Evolutionary conservation across 768 basidiomycete species (phyloP).

Genomic region (Podaxis sp.): DNA sequence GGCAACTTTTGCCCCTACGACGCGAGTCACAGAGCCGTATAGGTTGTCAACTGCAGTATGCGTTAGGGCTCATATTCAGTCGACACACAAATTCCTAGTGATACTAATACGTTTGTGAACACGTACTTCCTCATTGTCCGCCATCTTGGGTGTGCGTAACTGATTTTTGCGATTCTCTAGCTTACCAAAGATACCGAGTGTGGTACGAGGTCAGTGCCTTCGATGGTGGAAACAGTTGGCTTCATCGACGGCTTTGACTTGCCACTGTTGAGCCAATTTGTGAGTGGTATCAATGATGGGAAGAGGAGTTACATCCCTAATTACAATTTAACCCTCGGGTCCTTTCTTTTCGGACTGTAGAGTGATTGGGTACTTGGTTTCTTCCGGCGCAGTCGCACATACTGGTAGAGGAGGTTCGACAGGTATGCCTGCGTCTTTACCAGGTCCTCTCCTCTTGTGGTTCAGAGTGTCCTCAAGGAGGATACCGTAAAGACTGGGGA

Average conservation of each 20-base stretch:
- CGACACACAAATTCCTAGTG: too few relatives aligned
- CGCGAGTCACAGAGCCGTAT: too few relatives aligned
- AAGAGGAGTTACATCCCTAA: not conserved
- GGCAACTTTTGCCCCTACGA: too few relatives aligned
- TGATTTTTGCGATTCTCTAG: not conserved
- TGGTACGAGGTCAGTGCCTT: not conserved
- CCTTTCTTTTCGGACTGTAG: not conserved
- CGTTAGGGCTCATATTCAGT: too few relatives aligned
- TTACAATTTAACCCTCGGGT: not conserved
- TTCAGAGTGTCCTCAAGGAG: not conserved
- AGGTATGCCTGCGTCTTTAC: not conserved
- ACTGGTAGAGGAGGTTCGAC: not conserved
- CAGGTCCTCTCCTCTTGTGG: not conserved
- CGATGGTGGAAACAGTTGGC: not conserved
- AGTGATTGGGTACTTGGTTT: not conserved
- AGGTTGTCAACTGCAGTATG: too few relatives aligned
- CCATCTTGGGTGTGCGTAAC: not conserved
- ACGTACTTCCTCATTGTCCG: not conserved
- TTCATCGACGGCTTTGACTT: not conserved
- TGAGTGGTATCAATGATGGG: not conserved
- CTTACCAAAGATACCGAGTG: not conserved
- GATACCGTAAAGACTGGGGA: not conserved
- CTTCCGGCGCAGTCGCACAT: not conserved
- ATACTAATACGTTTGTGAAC: not conserved
- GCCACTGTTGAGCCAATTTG: not conserved